These are phyloP conservation scores for Dentipellis sp. DNA, from an alignment of 768 basidiomycete genomes.

Conservation along the genomic window DNA sequence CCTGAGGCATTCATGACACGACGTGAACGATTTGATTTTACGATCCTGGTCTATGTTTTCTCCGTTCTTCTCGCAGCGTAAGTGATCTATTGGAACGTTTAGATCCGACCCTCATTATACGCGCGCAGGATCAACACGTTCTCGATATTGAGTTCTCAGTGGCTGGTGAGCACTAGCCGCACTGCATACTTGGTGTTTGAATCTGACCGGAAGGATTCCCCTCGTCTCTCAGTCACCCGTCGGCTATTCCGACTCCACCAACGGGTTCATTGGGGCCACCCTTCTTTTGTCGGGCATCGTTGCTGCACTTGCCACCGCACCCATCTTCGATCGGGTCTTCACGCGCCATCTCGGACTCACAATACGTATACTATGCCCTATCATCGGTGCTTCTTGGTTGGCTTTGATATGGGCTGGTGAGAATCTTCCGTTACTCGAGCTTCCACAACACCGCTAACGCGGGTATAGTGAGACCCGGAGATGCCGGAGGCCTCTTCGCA, in stretches of 20 bases:
- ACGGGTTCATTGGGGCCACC: constrained; percentile 63
- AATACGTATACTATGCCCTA: constrained; percentile 49
- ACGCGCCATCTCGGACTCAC: constrained; percentile 60
- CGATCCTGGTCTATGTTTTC: constrained; percentile 49
- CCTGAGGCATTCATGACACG: constrained; percentile 47
- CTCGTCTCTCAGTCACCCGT: constrained; percentile 43
- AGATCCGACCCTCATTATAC: neutral
- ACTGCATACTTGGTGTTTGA: no score
- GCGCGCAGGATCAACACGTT: constrained; percentile 48
- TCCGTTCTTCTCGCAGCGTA: constrained; percentile 57
- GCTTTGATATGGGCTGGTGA: constrained; percentile 75
- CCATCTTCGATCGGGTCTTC: constrained; percentile 76
- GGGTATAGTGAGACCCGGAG: constrained; percentile 47
- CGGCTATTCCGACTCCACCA: constrained; percentile 58
- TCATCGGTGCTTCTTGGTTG: constrained; percentile 57
- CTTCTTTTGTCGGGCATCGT: constrained; percentile 65
- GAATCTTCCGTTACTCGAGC: constrained; percentile 11
- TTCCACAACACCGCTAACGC: neutral
- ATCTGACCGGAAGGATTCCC: neutral
- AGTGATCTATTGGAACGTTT: constrained; percentile 17
- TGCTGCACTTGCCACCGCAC: constrained; percentile 57
- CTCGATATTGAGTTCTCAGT: constrained; percentile 55
- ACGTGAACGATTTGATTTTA: constrained; percentile 65
- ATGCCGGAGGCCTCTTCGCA: constrained; percentile 49
- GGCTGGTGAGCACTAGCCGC: constrained; percentile 38